phyloP scores from a whole-genome alignment of 225 moss, liverwort and hornwort species.

The Polytrichum formosum region DNA sequence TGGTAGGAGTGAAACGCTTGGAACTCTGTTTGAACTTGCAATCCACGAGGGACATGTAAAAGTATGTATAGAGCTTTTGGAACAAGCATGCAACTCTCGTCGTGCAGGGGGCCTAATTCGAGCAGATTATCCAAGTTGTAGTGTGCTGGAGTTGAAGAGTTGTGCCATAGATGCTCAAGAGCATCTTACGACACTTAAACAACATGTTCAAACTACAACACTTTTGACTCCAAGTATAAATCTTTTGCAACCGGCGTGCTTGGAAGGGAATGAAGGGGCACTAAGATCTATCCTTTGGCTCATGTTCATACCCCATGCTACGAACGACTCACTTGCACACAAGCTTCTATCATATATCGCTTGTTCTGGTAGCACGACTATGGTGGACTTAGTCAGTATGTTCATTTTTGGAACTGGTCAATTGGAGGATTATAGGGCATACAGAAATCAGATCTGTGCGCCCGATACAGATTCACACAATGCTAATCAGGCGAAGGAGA shows the following conservation, averaged over 20 bases:
- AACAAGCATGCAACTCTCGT: not conserved
- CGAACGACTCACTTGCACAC: not conserved
- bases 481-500: not conserved
- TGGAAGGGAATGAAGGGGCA: not conserved
- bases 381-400: not conserved
- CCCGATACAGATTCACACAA: not conserved
- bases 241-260: not conserved
- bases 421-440: too few relatives aligned
- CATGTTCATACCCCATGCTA: not conserved
- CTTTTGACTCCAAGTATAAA: not conserved
- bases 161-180: not conserved
- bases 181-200: not conserved
- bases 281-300: not conserved
- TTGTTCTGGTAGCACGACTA: not conserved
- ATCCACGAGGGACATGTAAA: not conserved
- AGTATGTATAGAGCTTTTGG: not conserved
- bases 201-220: not conserved
- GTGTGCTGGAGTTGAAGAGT: too few relatives aligned
- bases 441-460: too few relatives aligned
- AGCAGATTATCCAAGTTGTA: too few relatives aligned
- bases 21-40: not conserved
- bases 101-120: not conserved
- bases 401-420: too few relatives aligned
- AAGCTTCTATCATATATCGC: not conserved
- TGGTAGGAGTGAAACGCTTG: not conserved